These are phyloP conservation scores for Terana coerulea DNA, from an alignment of 768 basidiomycete genomes.

Conservation along the genomic window DNA sequence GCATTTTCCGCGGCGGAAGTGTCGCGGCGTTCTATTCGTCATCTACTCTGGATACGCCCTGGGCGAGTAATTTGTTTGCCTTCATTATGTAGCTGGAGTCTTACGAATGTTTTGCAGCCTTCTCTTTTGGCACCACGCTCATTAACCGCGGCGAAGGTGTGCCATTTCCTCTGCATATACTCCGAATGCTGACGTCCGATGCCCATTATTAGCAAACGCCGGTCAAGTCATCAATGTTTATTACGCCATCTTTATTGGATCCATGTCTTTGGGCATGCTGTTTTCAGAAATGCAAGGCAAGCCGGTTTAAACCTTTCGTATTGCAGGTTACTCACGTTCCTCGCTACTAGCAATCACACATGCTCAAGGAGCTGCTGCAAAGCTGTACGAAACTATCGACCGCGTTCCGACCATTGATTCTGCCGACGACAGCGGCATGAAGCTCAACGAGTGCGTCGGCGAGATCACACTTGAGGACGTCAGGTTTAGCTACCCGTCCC, in stretches of 20 bases:
- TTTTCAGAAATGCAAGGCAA: constrained; percentile 90
- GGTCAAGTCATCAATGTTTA: constrained; percentile 83
- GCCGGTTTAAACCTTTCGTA: too few relatives aligned
- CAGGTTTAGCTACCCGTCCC: constrained; percentile 82
- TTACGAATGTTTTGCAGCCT: too few relatives aligned
- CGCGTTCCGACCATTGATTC: constrained; percentile 87
- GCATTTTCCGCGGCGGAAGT: constrained; percentile 57
- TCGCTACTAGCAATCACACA: constrained; percentile 76
- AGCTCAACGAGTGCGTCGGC: constrained; percentile 66
- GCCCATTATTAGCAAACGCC: too few relatives aligned
- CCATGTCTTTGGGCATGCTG: constrained; percentile 80
- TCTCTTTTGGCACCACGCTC: constrained; percentile 86
- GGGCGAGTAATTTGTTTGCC: too few relatives aligned
- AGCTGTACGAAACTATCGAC: constrained; percentile 87
- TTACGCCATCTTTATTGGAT: constrained; percentile 80
- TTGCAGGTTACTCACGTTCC: too few relatives aligned
- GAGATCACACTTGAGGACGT: constrained; percentile 69
- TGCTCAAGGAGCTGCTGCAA: constrained; percentile 84
- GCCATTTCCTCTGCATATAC: not conserved
- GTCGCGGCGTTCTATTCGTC: constrained; percentile 74
- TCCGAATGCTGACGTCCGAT: not conserved
- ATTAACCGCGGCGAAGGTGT: constrained; percentile 54
- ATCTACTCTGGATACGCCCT: constrained; percentile 75
- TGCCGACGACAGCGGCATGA: constrained; percentile 56
- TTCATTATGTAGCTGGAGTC: too few relatives aligned